Evolutionary conservation across 1,284 basidiomycete species (phyloP).

Genomic region (Phlebopus sp.): DNA sequence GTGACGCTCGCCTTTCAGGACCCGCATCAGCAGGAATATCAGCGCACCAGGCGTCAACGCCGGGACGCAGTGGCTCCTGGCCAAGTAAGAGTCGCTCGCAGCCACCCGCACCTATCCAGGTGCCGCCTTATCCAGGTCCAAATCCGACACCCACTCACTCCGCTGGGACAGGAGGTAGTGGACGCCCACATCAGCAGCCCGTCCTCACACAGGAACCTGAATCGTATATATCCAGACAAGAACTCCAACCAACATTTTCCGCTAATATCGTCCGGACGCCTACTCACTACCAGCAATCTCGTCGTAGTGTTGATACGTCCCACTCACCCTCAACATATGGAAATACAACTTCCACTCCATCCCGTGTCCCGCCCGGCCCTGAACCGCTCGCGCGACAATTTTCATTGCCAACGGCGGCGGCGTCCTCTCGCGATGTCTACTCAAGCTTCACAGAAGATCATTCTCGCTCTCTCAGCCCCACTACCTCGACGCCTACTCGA

Average conservation of each 20-base stretch:
- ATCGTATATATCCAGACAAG: slow-evolving; percentile 44
- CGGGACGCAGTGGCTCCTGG: slow-evolving; percentile 17
- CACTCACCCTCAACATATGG: slow-evolving; percentile 27
- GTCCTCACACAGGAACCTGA: slow-evolving; percentile 26
- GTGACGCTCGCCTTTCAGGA: slow-evolving; percentile 9
- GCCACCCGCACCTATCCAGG: slow-evolving; percentile 17
- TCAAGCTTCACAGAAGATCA: slow-evolving; percentile 54
- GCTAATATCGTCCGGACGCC: slow-evolving; percentile 64
- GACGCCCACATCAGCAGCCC: slow-evolving; percentile 20
- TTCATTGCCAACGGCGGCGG: slow-evolving; percentile 25
- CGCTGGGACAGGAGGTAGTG: slow-evolving; percentile 10
- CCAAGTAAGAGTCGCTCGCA: slow-evolving; percentile 20
- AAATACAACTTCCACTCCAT: slow-evolving; percentile 15
- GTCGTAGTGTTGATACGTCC: slow-evolving; percentile 21
- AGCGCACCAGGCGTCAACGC: slow-evolving; percentile 13
- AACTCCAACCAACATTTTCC: slow-evolving; percentile 65
- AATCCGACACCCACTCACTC: slow-evolving; percentile 18
- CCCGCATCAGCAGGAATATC: slow-evolving; percentile 16
- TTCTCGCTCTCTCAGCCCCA: slow-evolving; percentile 46
- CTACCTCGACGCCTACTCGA: slow-evolving; percentile 22
- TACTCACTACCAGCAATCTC: slow-evolving; percentile 24
- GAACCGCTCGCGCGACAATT: slow-evolving; percentile 26
- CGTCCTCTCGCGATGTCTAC: slow-evolving; percentile 29
- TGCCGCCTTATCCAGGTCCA: slow-evolving; percentile 30
- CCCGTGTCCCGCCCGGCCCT: slow-evolving; percentile 15